Percentiles rank a stretch among this genome's conserved stretches.
Evolutionary conservation across 2,329 filamentous ascomycete species (phyloP).

Genomic region (Acrocalymma vagum): DNA sequence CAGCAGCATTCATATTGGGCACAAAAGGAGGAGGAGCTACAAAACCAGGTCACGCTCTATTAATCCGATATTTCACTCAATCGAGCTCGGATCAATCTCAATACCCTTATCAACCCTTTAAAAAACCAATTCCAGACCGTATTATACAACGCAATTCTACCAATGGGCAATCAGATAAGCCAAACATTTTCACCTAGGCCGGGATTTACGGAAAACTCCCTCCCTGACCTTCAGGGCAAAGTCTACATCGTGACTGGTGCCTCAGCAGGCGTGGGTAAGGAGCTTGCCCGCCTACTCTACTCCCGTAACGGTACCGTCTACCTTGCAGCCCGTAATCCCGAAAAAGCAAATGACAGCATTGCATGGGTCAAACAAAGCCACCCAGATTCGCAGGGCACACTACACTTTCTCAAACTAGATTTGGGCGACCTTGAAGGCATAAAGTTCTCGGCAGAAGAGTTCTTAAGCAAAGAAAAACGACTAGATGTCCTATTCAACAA

Average conservation of each 20-base stretch:
- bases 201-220: conserved; percentile 34
- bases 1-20: too few relatives aligned
- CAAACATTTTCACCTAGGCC: conserved; percentile 24
- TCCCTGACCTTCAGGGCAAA: conserved; percentile 52
- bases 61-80: too few relatives aligned
- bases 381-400: conserved; percentile 29
- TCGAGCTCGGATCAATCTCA: too few relatives aligned
- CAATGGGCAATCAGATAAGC: conserved; percentile 28
- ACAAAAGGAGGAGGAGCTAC: too few relatives aligned
- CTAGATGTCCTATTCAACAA: conserved; percentile 54
- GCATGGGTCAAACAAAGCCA: conserved; percentile 50
- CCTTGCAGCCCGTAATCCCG: conserved; percentile 58
- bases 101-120: too few relatives aligned
- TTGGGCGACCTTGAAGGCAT: conserved; percentile 53
- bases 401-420: conserved; percentile 44
- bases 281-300: conserved; percentile 64
- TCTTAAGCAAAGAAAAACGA: conserved; percentile 46
- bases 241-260: conserved; percentile 64
- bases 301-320: conserved; percentile 64
- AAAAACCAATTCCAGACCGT: too few relatives aligned
- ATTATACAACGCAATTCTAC: too few relatives aligned
- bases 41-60: too few relatives aligned
- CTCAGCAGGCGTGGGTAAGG: conserved; percentile 59
- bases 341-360: conserved; percentile 49
- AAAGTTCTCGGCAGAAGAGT: conserved; percentile 45